Evolutionary conservation across 768 basidiomycete genomes (phyloP).

Genomic region (Melanogaster broomeanus): DNA sequence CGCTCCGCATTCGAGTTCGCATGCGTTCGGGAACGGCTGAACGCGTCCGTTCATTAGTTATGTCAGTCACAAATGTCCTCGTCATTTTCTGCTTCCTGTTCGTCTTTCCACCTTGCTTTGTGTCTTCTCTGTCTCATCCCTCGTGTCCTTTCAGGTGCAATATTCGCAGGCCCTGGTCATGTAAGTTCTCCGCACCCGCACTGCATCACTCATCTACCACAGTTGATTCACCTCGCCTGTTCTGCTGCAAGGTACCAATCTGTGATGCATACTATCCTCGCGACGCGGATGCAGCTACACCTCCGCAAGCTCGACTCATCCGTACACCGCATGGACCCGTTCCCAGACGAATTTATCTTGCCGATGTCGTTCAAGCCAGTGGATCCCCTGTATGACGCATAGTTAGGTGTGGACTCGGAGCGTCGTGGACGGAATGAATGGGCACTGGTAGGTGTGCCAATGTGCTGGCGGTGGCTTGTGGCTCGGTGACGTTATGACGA

Average conservation of each 20-base stretch:
- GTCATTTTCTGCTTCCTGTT: neutral
- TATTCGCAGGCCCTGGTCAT: neutral
- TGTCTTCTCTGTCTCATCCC: neutral
- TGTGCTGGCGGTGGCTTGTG: too few relatives aligned
- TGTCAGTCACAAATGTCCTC: neutral
- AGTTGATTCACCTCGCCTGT: too few relatives aligned
- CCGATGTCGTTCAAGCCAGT: neutral
- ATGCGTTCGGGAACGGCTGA: neutral
- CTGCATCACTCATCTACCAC: too few relatives aligned
- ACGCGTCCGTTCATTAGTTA: neutral
- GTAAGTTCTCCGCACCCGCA: neutral
- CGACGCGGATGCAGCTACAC: neutral
- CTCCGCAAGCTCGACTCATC: neutral
- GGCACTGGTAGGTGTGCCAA: too few relatives aligned
- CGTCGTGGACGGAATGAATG: too few relatives aligned
- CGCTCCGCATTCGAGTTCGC: neutral
- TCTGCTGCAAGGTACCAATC: neutral
- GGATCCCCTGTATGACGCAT: too few relatives aligned
- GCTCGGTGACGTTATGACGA: too few relatives aligned
- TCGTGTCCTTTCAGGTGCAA: neutral
- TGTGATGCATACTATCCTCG: slow-evolving; percentile 4
- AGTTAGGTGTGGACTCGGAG: too few relatives aligned
- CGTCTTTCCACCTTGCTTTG: neutral
- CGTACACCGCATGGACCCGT: neutral
- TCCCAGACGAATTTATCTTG: neutral